These are phyloP conservation scores for Geranium incanum DNA, from an alignment of 441 rosid genomes.

Conservation along the genomic window DNA sequence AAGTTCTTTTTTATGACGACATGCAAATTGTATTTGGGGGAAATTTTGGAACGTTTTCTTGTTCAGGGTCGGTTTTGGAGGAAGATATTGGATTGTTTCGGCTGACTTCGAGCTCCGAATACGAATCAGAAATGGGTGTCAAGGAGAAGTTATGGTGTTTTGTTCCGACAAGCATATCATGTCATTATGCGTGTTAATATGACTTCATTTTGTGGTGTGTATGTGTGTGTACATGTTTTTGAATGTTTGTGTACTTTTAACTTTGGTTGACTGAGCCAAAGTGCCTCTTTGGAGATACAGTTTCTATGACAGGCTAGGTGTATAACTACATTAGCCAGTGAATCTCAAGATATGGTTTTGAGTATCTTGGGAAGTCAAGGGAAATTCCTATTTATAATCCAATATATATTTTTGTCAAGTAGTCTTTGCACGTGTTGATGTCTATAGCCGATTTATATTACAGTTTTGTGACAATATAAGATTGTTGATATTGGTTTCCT, in stretches of 20 bases:
- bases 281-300: neutral
- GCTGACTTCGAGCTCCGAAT: too few relatives aligned
- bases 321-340: neutral
- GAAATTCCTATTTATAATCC: neutral
- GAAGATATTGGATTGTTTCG: too few relatives aligned
- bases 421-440: neutral
- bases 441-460: neutral
- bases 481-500: neutral
- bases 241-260: neutral
- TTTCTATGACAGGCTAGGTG: neutral
- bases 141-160: neutral
- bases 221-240: neutral
- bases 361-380: neutral
- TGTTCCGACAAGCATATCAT: neutral
- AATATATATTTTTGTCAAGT: neutral
- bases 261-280: neutral
- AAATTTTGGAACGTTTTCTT: neutral
- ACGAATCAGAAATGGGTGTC: neutral
- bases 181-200: neutral
- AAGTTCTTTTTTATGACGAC: neutral
- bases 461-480: neutral
- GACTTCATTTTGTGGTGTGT: constrained; percentile 3
- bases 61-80: neutral
- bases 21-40: neutral
- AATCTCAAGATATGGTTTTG: neutral